Base-by-base conservation (phyloP, 163 green algal species). In the Botryococcus braunii region DNA sequence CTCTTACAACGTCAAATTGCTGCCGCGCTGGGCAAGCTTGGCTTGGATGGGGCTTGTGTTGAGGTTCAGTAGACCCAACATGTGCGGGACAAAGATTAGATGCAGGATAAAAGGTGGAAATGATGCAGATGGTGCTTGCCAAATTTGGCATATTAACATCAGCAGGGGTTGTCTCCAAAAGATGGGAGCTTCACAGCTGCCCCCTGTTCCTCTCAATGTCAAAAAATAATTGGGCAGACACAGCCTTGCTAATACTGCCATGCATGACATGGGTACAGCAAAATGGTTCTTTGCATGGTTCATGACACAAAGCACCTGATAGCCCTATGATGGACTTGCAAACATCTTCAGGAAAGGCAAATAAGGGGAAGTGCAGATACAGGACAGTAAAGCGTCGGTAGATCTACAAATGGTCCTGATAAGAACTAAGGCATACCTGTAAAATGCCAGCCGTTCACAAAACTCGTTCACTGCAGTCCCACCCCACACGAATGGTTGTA, bases 401-500 rank as follows among this genome's bases (percentile, higher is more conserved):
- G 57, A 40, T 39, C 25, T 8, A 40, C 31, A 11, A 11, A 27
- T 37, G 52, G 25, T 35, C 25, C 9, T 35, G 52, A 11, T 9
- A 25, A 37, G 13, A 61, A 27, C 32, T 25, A 21, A 21, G 11
- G 21, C 79, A 64, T 66, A 88, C 74, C 91, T 88, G 74, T 96
- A 96, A 71, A 85, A 97, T 0, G 86, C 93, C 49, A 97, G 82
- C 1, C 93, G 78, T 73, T 98, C 93, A 74, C 93, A 98, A 27
- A 98, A 91, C 77, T 98, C 93, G 76, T 97, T 97, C 17, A 89
- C 89, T 88, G 74, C 58, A 69, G n/a, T n/a, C n/a, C n/a, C n/a
- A n/a, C n/a, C n/a, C n/a, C n/a, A n/a, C n/a, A n/a, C n/a, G n/a
- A n/a, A n/a, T n/a, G n/a, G n/a, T n/a, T n/a, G n/a, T n/a, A n/a